Evolutionary conservation across 495 filamentous ascomycete genomes (phyloP).

Genomic region (Xylaria grammica): DNA sequence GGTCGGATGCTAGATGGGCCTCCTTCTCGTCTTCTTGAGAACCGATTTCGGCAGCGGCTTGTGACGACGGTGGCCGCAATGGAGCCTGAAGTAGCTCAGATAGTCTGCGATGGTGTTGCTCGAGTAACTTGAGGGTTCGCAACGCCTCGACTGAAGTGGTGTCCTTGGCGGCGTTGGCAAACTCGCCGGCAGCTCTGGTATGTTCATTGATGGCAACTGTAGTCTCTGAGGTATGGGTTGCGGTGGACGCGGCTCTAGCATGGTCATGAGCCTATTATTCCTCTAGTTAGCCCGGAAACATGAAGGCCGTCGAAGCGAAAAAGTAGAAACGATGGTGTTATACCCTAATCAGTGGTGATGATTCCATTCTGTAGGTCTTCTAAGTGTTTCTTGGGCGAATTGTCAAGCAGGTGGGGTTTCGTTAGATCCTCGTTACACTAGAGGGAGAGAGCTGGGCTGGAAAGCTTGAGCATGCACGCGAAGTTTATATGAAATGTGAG

Average conservation of each 20-base stretch:
- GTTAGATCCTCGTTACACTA: not conserved
- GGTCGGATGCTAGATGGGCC: conserved; percentile 28
- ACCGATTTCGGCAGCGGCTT: conserved; percentile 39
- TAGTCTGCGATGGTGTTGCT: conserved; percentile 82
- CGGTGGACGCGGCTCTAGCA: conserved; percentile 76
- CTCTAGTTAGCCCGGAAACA: conserved; percentile 20
- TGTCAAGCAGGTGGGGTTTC: not conserved
- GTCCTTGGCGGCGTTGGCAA: conserved; percentile 76
- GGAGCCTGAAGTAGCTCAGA: conserved; percentile 78
- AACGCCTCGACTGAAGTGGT: conserved; percentile 83
- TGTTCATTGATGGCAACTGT: conserved; percentile 85
- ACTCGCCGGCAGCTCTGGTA: conserved; percentile 86
- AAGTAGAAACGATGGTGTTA: not conserved
- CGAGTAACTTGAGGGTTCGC: conserved; percentile 80
- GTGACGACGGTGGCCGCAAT: conserved; percentile 60
- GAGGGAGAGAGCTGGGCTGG: not conserved
- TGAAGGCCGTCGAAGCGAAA: conserved; percentile 5
- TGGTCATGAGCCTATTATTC: conserved; percentile 80
- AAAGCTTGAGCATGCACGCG: not conserved
- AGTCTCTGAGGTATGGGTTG: conserved; percentile 75
- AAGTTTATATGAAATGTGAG: not conserved
- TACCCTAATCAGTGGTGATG: conserved; percentile 52
- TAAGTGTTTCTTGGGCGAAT: conserved; percentile 4
- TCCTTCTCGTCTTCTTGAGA: conserved; percentile 46
- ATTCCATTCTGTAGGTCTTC: conserved; percentile 43